Base-by-base conservation (phyloP, 805 yeast genomes). In the Saccharomycopsis sp. region DNA sequence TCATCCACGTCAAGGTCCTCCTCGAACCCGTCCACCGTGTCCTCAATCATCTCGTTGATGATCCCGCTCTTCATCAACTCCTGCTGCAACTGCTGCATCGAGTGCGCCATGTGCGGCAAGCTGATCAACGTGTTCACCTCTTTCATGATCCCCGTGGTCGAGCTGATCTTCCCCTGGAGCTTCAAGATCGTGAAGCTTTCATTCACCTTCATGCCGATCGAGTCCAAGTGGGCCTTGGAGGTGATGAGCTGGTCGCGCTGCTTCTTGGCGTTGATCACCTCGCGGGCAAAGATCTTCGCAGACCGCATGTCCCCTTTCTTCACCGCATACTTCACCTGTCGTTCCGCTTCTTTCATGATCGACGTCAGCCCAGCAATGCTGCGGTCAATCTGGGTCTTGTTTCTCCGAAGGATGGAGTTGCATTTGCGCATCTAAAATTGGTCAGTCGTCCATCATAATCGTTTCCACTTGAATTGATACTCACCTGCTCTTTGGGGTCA, bases 31-130 rank as follows among this genome's bases (percentile, higher is more conserved):
- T 88, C 97, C 45, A 89, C 67, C 48, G 84, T 77, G 55, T 92
- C 99, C 43, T 83, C 86, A 56, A 88, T 79, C 97, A 92, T 92
- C 56, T 92, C 98, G 50, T 84, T 85, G 40, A 92, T 86, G 34
- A 92, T 73, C 0, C 92, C 92, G 9, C 83, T 74, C 59, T 80
- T 82, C 75, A 83, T 77, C 52, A 89, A 68, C 61, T 92, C 99
- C 54, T 73, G 79, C 45, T 89, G 83, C 43, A 92, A 63, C 51
- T 81, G 94, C 53, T 80, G 80, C 83, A 89, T 86, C 0, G 94
- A 79, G 8, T 73, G 76, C 52, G 77, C 76, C 39, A 92, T 61
- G 50, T 81, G 87, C 0, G 97, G 96, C 39, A 92, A 56, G 47
- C 69, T 69, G 1, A 88, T 80, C 53, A 92, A 65, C 34, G 71